Base-by-base conservation (phyloP, 192 early-diverging fungal genomes). In the Chytriomyces sp. region DNA sequence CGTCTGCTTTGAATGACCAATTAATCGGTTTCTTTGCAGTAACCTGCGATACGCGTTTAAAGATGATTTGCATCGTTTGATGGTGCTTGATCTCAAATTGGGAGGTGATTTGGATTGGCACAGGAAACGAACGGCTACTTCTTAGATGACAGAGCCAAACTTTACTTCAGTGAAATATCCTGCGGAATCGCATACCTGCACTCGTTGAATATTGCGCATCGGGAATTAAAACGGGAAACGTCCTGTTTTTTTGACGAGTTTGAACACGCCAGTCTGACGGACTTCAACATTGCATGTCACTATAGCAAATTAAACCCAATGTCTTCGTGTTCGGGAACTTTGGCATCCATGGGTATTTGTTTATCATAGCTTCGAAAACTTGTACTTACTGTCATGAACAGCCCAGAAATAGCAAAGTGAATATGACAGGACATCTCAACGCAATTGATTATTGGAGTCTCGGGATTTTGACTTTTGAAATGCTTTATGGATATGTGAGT, bases 1-100 rank as follows among this genome's bases (percentile, higher is more conserved):
- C 10, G 12, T 60, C 59, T 60, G 7, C 59, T 60, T 28, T 5
- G 0, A 34, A 6, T 7, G 34, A 30, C 28, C 0, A 7, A 44
- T 44, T 44, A 10, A 44, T 19, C 41, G 41, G 8, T 44, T 44
- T n/a, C 17, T 28, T n/a, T n/a, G n/a, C n/a, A 70, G 68, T 77
- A 98, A 98, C 76, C 74, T 98, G 76, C 86, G 95, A 38, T 98
- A 95, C 71, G 94, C 96, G 30, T 98, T 97, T 76, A 95, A 98
- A 80, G 96, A 98, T 76, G 94, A 95, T 63, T 90, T 92, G 66
- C 91, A 95, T 62, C 78, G 97, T 71, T 96, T 94, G 66, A 96
- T 98, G 93, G 89, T 93, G 5, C 71, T 98, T 25, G 96, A 98
- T 77, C 81, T 98, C 49, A 98, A 96, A 94, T 81, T 94, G 8